Percentiles rank a stretch among this genome's conserved stretches.
Evolutionary conservation across 805 yeast species (phyloP).

Genomic region (Clavispora carvajalis): DNA sequence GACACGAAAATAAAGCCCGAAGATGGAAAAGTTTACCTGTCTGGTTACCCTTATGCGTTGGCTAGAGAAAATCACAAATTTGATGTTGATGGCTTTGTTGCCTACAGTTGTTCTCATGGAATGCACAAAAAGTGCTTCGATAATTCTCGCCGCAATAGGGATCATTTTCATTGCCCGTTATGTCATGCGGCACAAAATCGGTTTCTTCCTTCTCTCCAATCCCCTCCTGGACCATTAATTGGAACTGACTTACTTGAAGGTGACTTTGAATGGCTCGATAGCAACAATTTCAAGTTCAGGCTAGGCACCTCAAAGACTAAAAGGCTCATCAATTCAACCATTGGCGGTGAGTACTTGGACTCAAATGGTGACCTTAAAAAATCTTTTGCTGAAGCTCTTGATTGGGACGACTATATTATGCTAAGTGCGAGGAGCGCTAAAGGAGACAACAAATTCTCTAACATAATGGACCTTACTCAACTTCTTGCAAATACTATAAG

Average conservation of each 20-base stretch:
- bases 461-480: background rate
- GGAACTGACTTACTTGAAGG: constrained; percentile 5
- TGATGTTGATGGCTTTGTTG: constrained; percentile 14
- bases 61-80: background rate
- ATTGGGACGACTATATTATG: background rate
- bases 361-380: constrained; percentile 1
- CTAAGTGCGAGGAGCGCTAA: background rate
- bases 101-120: constrained; percentile 49
- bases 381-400: background rate
- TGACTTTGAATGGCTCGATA: constrained; percentile 16
- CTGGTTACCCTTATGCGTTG: constrained; percentile 1
- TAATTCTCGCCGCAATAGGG: constrained; percentile 14
- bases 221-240: background rate
- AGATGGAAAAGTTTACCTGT: constrained; percentile 1
- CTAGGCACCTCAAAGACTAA: constrained; percentile 2
- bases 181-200: constrained; percentile 42
- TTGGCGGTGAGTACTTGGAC: constrained; percentile 18
- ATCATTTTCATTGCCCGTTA: constrained; percentile 42
- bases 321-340: background rate
- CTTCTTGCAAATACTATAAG: constrained; percentile 43
- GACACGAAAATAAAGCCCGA: constrained; percentile 8
- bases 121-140: constrained; percentile 45
- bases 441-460: background rate
- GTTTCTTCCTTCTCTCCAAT: constrained; percentile 40
- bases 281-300: constrained; percentile 2